These are phyloP conservation scores for Fusarium sp. DNA, from an alignment of 2,329 filamentous ascomycete genomes.

Conservation along the genomic window DNA sequence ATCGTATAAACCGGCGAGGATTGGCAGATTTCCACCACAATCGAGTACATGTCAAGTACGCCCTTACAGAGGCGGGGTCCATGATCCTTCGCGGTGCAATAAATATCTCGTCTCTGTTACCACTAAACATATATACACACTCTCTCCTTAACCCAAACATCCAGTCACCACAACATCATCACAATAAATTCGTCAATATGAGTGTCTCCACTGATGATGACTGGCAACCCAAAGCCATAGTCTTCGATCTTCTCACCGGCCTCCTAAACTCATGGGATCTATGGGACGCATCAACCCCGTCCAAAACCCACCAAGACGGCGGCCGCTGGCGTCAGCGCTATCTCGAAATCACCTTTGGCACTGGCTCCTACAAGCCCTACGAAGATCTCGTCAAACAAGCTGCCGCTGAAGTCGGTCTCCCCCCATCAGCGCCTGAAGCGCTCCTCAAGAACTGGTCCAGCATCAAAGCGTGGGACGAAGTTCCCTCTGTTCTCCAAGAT, in stretches of 20 bases:
- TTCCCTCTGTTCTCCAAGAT: constrained; percentile 18
- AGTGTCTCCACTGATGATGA: not conserved
- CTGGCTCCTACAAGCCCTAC: constrained; percentile 47
- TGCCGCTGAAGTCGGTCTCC: constrained; percentile 44
- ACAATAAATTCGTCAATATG: rapidly evolving
- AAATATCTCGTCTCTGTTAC: not conserved
- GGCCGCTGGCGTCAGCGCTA: constrained; percentile 50
- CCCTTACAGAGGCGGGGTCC: not conserved
- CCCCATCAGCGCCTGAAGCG: constrained; percentile 39
- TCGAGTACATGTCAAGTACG: not conserved
- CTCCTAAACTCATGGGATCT: constrained; percentile 52
- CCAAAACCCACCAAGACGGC: constrained; percentile 39
- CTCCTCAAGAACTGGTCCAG: constrained; percentile 43
- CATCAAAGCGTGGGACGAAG: constrained; percentile 42
- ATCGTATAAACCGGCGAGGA: rapidly evolving
- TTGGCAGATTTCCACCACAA: not conserved
- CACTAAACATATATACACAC: too few relatives aligned
- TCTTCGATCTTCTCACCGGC: constrained; percentile 54
- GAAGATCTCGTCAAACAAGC: constrained; percentile 44
- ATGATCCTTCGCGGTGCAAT: not conserved
- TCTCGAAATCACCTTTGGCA: constrained; percentile 49
- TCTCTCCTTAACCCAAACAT: too few relatives aligned
- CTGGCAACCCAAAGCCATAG: constrained; percentile 47
- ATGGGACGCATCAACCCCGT: constrained; percentile 47
- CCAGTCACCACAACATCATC: rapidly evolving